A percentile compares a stretch with the other conserved stretches of the same genome.
Conservation (phyloP, 2,329 filamentous ascomycete species). For the Penicillium sp. region DNA sequence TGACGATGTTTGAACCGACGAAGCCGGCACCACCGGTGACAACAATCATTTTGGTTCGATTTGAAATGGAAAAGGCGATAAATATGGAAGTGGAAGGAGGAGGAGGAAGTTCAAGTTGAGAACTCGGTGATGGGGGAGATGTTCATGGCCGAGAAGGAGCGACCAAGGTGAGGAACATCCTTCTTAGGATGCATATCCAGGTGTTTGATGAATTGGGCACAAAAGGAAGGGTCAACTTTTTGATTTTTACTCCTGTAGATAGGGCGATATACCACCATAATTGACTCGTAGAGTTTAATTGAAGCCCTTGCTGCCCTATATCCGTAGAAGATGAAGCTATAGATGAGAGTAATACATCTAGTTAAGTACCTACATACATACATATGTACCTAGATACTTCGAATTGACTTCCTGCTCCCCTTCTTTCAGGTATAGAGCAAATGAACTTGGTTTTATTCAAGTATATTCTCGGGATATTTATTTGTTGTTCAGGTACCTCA, state of each 20-base stretch:
- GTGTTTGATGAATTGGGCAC: not conserved
- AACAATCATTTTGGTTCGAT: not conserved
- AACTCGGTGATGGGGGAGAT: not conserved
- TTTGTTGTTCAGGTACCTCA: too few species aligned
- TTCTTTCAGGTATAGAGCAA: too few species aligned
- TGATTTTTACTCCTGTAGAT: too few species aligned
- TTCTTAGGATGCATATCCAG: not conserved
- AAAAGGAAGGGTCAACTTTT: not conserved
- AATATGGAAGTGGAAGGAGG: too few species aligned
- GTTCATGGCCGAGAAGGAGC: not conserved
- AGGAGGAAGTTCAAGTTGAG: not conserved
- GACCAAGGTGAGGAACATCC: not conserved
- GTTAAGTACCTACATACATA: too few species aligned
- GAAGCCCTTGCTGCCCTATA: not conserved
- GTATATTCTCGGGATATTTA: too few species aligned
- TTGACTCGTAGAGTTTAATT: too few species aligned
- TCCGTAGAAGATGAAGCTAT: too few species aligned
- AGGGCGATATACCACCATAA: too few species aligned
- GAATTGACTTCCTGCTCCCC: not conserved
- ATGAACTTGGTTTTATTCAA: too few species aligned
- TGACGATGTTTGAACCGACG: slow-evolving; percentile 5
- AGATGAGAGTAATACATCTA: not conserved
- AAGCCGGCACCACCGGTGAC: slow-evolving; percentile 5
- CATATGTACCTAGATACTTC: not conserved
- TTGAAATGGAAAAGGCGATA: too few species aligned